Evolutionary conservation across 805 yeast species (phyloP).

Genomic region (Wickerhamomyces canadensis): DNA sequence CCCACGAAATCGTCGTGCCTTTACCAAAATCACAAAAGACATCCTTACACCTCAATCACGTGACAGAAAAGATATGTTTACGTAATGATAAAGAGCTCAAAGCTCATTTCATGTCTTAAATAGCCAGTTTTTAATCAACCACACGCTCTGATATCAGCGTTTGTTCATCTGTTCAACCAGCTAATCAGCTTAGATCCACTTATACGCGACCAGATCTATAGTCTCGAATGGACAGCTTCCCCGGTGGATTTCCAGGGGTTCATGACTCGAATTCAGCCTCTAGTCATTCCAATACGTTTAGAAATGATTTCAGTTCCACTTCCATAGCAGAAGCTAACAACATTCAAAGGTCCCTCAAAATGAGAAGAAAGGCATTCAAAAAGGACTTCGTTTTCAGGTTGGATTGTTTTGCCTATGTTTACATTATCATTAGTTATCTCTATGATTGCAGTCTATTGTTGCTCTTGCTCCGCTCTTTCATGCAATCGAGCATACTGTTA

Average conservation of each 20-base stretch:
- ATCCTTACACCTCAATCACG: no score
- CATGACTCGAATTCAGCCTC: not conserved
- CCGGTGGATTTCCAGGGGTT: conserved; percentile 19
- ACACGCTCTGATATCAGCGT: no score
- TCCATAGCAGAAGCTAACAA: conserved; percentile 3
- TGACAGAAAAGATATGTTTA: no score
- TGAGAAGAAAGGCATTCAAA: conserved; percentile 11
- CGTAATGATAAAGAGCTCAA: no score
- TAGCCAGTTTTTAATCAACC: no score
- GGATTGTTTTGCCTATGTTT: conserved; percentile 8
- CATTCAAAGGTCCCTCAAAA: conserved; percentile 9
- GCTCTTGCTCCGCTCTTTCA: conserved; percentile 9
- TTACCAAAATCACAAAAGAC: no score
- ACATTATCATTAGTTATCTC: conserved; percentile 12
- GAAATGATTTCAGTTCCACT: not conserved
- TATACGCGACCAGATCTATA: no score
- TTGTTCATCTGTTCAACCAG: no score
- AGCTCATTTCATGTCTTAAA: no score
- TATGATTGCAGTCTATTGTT: conserved; percentile 24
- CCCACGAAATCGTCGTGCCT: no score
- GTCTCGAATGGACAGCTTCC: conserved; percentile 17
- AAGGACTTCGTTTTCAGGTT: conserved; percentile 10
- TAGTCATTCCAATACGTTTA: no score
- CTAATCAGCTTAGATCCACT: no score
- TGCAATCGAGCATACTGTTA: conserved; percentile 9